Evolutionary conservation across 345 rosid genomes (phyloP).

Genomic region (Aurinia saxatilis): DNA sequence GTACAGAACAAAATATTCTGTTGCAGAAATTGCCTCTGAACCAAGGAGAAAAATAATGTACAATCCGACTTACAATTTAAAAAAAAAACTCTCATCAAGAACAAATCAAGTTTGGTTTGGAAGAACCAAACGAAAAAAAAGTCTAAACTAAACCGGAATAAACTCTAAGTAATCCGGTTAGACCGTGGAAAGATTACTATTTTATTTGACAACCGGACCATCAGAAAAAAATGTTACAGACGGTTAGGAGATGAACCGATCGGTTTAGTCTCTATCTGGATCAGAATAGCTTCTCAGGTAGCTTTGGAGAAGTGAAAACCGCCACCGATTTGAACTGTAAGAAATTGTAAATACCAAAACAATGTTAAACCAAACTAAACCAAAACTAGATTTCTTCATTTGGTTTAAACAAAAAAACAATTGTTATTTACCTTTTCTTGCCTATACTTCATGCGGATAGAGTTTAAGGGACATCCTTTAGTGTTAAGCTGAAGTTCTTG

Average conservation of each 20-base stretch:
- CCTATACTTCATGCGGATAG: constrained; percentile 61
- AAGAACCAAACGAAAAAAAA: constrained; percentile 14
- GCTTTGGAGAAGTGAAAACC: constrained; percentile 44
- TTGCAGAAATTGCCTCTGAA: background rate
- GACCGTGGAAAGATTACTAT: constrained; percentile 13
- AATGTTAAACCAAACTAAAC: background rate
- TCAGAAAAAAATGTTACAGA: background rate
- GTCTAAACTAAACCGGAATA: constrained; percentile 12
- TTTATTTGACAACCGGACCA: constrained; percentile 11
- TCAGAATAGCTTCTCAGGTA: constrained; percentile 56
- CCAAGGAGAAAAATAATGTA: background rate
- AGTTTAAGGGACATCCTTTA: constrained; percentile 55
- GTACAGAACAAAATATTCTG: background rate
- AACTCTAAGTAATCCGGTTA: background rate
- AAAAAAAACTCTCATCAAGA: background rate
- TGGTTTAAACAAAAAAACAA: background rate
- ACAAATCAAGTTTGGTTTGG: constrained; percentile 21
- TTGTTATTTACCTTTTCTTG: constrained; percentile 51
- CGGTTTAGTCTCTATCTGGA: constrained; percentile 7
- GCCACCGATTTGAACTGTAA: constrained; percentile 79
- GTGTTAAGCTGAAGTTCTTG: constrained; percentile 67
- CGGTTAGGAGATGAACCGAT: constrained; percentile 31
- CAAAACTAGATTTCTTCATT: background rate
- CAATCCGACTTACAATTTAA: constrained; percentile 10
- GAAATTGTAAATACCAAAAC: background rate